Evolutionary conservation across 768 basidiomycete genomes (phyloP).

Genomic region (Gloeopeniophorella convolvens): DNA sequence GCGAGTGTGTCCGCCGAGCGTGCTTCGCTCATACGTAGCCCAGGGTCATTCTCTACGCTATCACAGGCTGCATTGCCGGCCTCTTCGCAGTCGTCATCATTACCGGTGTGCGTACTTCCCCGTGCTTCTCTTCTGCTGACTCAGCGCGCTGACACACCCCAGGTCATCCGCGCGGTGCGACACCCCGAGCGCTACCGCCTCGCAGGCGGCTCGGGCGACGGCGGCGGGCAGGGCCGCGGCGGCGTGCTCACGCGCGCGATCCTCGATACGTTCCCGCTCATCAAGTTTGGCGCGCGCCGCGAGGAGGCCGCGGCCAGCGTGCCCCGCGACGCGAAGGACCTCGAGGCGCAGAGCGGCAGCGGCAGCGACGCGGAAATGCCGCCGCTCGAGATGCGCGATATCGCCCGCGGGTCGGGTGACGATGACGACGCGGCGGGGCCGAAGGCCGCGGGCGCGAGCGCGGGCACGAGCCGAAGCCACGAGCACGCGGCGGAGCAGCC

Average conservation of each 20-base stretch:
- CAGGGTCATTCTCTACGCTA: constrained; percentile 80
- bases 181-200: constrained; percentile 84
- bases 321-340: constrained; percentile 23
- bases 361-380: neutral
- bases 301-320: constrained; percentile 2
- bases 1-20: neutral
- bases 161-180: constrained; percentile 77
- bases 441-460: too few species aligned
- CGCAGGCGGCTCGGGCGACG: constrained; percentile 42
- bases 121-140: neutral
- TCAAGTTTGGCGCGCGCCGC: constrained; percentile 59
- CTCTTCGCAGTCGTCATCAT: constrained; percentile 82
- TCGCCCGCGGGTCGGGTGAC: neutral
- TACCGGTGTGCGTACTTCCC: constrained; percentile 54
- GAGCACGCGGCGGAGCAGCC: too few species aligned
- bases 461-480: too few species aligned
- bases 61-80: constrained; percentile 83
- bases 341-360: too few species aligned
- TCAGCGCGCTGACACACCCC: neutral
- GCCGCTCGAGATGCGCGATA: neutral
- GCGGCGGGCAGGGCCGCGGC: constrained; percentile 24
- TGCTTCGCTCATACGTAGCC: constrained; percentile 1
- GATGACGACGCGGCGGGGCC: neutral
- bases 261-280: constrained; percentile 90
- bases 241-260: constrained; percentile 73